Base-by-base conservation (phyloP, 768 basidiomycete genomes). In the Cyclocybe aegerita region DNA sequence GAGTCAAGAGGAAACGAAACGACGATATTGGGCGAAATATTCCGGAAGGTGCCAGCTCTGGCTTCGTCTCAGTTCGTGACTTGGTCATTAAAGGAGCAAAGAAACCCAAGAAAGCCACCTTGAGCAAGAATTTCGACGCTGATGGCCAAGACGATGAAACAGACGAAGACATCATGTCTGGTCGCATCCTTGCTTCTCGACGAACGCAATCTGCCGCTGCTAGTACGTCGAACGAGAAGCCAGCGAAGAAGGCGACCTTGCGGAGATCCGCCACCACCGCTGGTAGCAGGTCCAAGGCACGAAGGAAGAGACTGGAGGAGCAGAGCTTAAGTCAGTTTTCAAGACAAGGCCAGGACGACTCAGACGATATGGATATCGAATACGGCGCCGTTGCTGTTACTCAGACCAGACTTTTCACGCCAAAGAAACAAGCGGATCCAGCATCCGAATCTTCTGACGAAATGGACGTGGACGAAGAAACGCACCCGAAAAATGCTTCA, bases 61-160 rank as follows among this genome's bases (percentile, higher is more conserved):
- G 85, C 1, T 94, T 94, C 64, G 80, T 92, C 14, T 78, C 75
- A 32, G 91, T 84, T 9, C 78, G 78, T 1, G 77, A 86, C 16
- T 69, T 91, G 45, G 55, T 89, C 15, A 71, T 74, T 50, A 89
- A 65, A 83, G 71, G 65, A 51, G 42, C 70, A 7, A 68, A 76
- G 72, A 73, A 79, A 39, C 46, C 62, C 64, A 77, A 75, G 62
- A 67, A 76, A 52, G 54, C 60, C 34, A 61, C 65, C 17, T 34
- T 59, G 14, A 45, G 65, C n/a, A 69, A 69, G 53, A 66, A 75
- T 41, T 80, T 86, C 35, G 78, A 85, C 30, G 65, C 65, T 4
- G 78, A 79, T 8, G 81, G 78, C 6, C 65, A 83, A 31, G 83
- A 85, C 51, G 88, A 90, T 52, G 84, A 86, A 4, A 78, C 77